Conservation (phyloP, 78 protist genomes). For the Ministeria vibrans region DNA sequence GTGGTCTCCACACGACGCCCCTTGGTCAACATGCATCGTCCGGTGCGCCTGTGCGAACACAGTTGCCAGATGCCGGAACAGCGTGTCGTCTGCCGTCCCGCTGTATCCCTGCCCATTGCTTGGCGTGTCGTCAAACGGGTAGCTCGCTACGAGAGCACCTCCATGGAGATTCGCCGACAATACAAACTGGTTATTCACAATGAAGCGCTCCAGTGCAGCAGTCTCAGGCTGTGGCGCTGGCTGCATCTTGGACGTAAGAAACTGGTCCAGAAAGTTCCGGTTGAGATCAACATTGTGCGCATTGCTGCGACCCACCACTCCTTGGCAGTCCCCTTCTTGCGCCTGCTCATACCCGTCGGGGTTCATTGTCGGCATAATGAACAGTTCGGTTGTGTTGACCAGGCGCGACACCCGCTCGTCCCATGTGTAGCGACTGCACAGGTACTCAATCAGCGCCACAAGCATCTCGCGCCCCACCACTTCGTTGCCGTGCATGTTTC, state of each 20-base stretch:
- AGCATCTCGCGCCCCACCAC: slow-evolving; percentile 52
- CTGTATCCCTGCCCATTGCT: slow-evolving; percentile 11
- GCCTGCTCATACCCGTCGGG: slow-evolving; percentile 65
- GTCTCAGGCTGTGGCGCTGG: not conserved
- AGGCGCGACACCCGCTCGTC: slow-evolving; percentile 8
- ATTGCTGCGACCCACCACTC: not conserved
- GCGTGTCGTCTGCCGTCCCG: slow-evolving; percentile 48
- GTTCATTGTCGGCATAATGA: slow-evolving; percentile 68
- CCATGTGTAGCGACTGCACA: slow-evolving; percentile 9
- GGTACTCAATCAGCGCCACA: not conserved
- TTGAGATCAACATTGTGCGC: slow-evolving; percentile 43
- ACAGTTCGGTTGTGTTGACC: slow-evolving; percentile 26
- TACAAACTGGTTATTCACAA: slow-evolving; percentile 26
- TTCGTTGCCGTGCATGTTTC: slow-evolving; percentile 84
- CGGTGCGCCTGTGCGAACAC: slow-evolving; percentile 30
- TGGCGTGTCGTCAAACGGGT: slow-evolving; percentile 31
- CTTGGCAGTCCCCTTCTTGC: not conserved
- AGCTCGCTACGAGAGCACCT: slow-evolving; percentile 60
- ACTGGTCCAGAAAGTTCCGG: slow-evolving; percentile 62
- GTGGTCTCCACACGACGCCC: not conserved
- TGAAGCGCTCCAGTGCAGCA: slow-evolving; percentile 47
- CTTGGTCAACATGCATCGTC: slow-evolving; percentile 17
- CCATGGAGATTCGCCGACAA: slow-evolving; percentile 68
- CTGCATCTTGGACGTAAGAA: not conserved
- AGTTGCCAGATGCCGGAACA: slow-evolving; percentile 47